phyloP scores from a whole-genome alignment of 805 yeast genomes.

The Metschnikowia sp. region DNA sequence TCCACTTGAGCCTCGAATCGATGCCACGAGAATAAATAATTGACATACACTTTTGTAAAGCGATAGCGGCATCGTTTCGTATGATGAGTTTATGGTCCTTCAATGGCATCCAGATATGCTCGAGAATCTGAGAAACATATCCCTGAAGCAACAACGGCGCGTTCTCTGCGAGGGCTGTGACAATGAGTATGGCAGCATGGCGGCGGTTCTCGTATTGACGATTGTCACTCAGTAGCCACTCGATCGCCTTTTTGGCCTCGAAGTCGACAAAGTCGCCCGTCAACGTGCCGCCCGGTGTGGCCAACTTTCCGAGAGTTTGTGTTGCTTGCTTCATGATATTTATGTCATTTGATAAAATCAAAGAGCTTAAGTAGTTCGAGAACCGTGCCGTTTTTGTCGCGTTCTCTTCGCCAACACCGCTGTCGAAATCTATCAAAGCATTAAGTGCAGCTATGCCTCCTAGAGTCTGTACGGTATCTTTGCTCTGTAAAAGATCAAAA shows the following conservation, averaged over 20 bases:
- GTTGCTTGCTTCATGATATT: slow-evolving; percentile 88
- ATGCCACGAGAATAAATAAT: slow-evolving; percentile 79
- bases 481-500: slow-evolving; percentile 77
- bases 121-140: slow-evolving; percentile 73
- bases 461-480: slow-evolving; percentile 65
- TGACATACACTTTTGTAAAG: slow-evolving; percentile 71
- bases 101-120: slow-evolving; percentile 83
- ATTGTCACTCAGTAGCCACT: slow-evolving; percentile 81
- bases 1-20: slow-evolving; percentile 70
- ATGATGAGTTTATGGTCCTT: slow-evolving; percentile 74
- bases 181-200: slow-evolving; percentile 85
- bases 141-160: slow-evolving; percentile 81
- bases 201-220: slow-evolving; percentile 75
- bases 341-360: slow-evolving; percentile 77
- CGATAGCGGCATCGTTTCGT: slow-evolving; percentile 79
- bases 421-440: slow-evolving; percentile 78
- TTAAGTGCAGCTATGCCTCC: slow-evolving; percentile 94
- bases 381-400: slow-evolving; percentile 86
- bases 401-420: slow-evolving; percentile 70
- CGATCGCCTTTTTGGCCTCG: slow-evolving; percentile 85
- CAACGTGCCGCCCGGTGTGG: slow-evolving; percentile 83
- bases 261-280: slow-evolving; percentile 92
- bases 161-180: slow-evolving; percentile 79
- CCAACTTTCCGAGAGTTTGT: slow-evolving; percentile 79
- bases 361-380: slow-evolving; percentile 80